Evolutionary conservation across 2,329 filamentous ascomycete genomes (phyloP), one percentile per base, ranked within the genome.

Genomic region (Tolypocladium endophyticum): DNA sequence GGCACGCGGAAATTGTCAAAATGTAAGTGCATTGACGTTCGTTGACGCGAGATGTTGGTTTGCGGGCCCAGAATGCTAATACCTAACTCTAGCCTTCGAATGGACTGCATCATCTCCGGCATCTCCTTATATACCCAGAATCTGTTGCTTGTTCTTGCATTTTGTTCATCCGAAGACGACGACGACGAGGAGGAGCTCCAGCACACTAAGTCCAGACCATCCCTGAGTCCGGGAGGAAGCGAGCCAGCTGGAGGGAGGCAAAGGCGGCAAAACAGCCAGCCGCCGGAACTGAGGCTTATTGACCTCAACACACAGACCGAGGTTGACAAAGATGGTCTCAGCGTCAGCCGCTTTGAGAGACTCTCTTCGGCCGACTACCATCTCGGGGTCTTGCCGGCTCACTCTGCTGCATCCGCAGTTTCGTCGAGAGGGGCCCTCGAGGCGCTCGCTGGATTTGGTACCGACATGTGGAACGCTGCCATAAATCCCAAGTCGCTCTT

Each of bases 81-180:
- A 36, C 20, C 20, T 4, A 8, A n/a, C 4, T 35, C 20, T 64
- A 92, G 88, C 75, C 84, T 97, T 75, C 89, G 92, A 69, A 96
- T 94, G 75, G 94, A 99, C 77, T 97, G 94, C 79, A 92, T 96
- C 73, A 91, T 99, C 79, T 96, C 94, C 71, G 94, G 94, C 69
- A 88, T 99, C 74, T 95, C 93, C 64, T 82, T 99, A 75, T 97
- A 97, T 85, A 96, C 92, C 71, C 90, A 91, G 71, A 94, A 85
- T 70, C 81, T 96, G 66, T 82, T 99, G 73, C 84, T 96, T 68
- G 88, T 97, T 68, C 87, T 99, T 76, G 92, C 92, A 70, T 97
- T 95, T 75, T 87, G 92, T 68, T 87, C 87, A 62, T 84, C 87
- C 43, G 89, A 91, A 54, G 80, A 87, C 11, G 82, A 88, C n/a